Evolutionary conservation across 305 asterid genomes (phyloP).

Genomic region (Fraxinus paxiana): DNA sequence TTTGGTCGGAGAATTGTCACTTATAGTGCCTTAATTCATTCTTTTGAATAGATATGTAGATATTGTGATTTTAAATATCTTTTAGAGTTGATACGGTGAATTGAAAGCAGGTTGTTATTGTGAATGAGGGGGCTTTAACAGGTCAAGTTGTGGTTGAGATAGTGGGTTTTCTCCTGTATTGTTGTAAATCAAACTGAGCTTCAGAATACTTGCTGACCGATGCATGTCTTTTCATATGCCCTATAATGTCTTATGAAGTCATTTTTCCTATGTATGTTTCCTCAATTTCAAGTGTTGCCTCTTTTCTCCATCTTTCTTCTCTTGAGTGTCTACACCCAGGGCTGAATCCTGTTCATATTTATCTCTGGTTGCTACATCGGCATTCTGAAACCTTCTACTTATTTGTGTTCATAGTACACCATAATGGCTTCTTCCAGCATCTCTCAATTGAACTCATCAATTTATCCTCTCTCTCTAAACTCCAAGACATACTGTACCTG

Average conservation of each 20-base stretch:
- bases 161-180: background rate
- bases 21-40: background rate
- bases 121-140: background rate
- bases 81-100: background rate
- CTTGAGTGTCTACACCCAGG: slow-evolving; percentile 11
- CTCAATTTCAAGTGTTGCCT: slow-evolving; percentile 5
- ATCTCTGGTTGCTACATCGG: background rate
- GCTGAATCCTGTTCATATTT: slow-evolving; percentile 1
- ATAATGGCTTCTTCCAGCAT: background rate
- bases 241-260: background rate
- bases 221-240: background rate
- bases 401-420: slow-evolving; percentile 4
- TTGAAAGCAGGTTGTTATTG: background rate
- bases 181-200: background rate
- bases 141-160: background rate
- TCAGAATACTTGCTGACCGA: background rate
- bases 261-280: background rate
- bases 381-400: background rate
- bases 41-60: background rate
- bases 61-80: background rate
- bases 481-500: background rate
- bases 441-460: background rate
- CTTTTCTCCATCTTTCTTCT: background rate
- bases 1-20: background rate
- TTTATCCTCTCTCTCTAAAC: slow-evolving; percentile 14